Base-by-base conservation (phyloP, 1,284 basidiomycete genomes). In the Fomitopsis pinicola region DNA sequence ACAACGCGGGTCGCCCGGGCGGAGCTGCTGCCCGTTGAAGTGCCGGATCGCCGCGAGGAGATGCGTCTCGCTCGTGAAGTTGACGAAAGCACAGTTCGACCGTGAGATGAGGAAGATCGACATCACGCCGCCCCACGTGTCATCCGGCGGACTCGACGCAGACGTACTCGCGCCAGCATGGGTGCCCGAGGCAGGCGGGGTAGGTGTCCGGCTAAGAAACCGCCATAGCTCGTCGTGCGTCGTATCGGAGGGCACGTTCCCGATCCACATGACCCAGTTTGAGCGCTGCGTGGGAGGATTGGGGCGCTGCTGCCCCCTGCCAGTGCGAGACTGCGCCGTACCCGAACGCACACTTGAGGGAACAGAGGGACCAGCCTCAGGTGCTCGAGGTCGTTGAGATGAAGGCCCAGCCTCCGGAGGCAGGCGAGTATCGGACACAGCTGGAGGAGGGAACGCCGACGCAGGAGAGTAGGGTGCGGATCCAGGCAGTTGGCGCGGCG, bases 221-320 rank as follows among this genome's bases (percentile, higher is more conserved):
- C 80, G 78, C 91, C 90, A 94, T 2, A 98, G 80, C 73, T 98
- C 96, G 68, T 95, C 89, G 63, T 95, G 86, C 0, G 87, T 89
- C 5, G 94, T 88, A 69, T 97, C 93, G 12, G 82, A 81, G 0
- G 94, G 92, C 4, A 96, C 89, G 68, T 96, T 97, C 10, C 94
- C 94, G 17, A 86, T 86, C 97, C 96, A 98, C 91, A 97, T 94
- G 2, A 97, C 95, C 90, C 89, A 96, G 64, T 95, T 93, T 22
- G 92, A 94, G 12, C 94, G 84, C 55, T 90, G 82, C 7, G 84
- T 76, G 14, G 88, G 87, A 2, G 86, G 83, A 62, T 85, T 87
- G 1, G 88, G 86, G 62, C 89, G 88, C 67, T 87, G 80, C 19
- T 71, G 58, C 30, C 71, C 52, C 8, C 52, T 68, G 17, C 75